Evolutionary conservation across 495 filamentous ascomycete genomes (phyloP).

Genomic region (Apodospora peruviana): DNA sequence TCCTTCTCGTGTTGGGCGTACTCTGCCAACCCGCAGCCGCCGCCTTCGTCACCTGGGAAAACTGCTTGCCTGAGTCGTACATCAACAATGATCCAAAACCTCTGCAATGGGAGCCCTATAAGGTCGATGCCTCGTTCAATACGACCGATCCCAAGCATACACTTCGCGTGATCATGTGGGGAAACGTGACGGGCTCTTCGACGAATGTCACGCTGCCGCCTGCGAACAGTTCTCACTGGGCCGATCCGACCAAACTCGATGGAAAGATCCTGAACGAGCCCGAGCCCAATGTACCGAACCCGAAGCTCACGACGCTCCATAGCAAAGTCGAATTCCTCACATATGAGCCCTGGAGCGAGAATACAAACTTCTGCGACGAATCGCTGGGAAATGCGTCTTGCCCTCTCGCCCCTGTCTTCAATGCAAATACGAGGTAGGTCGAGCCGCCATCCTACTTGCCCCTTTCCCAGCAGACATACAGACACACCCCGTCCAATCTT

Average conservation of each 20-base stretch:
- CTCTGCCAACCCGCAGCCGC: constrained; percentile 38
- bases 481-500: too few relatives aligned
- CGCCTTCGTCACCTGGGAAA: constrained; percentile 68
- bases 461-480: too few relatives aligned
- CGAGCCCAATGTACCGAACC: constrained; percentile 37
- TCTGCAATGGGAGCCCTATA: constrained; percentile 78
- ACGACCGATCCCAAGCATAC: constrained; percentile 53
- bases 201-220: constrained; percentile 45
- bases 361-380: constrained; percentile 58
- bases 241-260: constrained; percentile 50
- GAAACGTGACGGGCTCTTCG: constrained; percentile 72
- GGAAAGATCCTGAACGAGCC: constrained; percentile 72
- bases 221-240: constrained; percentile 46
- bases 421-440: constrained; percentile 50
- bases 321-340: constrained; percentile 65
- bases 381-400: constrained; percentile 56
- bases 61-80: constrained; percentile 67
- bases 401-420: constrained; percentile 70
- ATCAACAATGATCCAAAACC: constrained; percentile 35
- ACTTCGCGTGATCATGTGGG: constrained; percentile 77
- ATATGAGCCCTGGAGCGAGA: constrained; percentile 57
- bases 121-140: constrained; percentile 69
- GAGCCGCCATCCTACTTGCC: neutral
- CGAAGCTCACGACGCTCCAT: constrained; percentile 65
- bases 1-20: constrained; percentile 19